Evolutionary conservation across 306 rosid genomes (phyloP), one percentile per base, ranked within the genome.

Genomic region (Quillaja saponaria): DNA sequence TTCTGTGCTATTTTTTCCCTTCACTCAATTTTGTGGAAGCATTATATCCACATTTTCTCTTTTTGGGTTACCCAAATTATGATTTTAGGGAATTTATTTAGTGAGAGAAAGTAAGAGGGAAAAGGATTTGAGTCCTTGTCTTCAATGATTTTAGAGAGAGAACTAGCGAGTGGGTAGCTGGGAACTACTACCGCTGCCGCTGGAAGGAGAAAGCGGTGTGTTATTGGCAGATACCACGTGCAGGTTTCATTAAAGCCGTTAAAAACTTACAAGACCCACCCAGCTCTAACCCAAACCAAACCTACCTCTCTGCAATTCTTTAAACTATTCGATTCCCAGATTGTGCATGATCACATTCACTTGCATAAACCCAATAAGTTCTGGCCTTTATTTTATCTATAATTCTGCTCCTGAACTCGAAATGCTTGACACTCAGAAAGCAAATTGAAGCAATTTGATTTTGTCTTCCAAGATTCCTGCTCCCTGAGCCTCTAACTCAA

Each of bases 181-280:
- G 80, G 74, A 78, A 75, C 78, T 77, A 70, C 81, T 37, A 50
- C 66, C 15, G 31, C 10, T 12, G 49, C 34, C 15, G 42, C n/a
- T n/a, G n/a, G 20, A 44, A 21, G 13, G 14, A 7, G 37, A 2
- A 49, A 28, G 68, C 34, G 71, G 66, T 76, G 78, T 68, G 78
- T 80, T 20, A 66, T 61, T 13, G 71, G 89, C 80, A 74, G 85
- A 45, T 69, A 61, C 82, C 96, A 87, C 97, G 90, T 87, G 96
- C 87, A 60, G 19, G 70, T 55, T 63, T 71, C 82, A 78, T 76
- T 78, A 70, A 80, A 64, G 77, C 72, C 58, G 78, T 77, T 76
- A 55, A 40, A 10, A 31, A 38, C 71, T 68, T 48, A 59, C 72
- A 31, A 68, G 37, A 42, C 66, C 34, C 71, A 56, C 53, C 64